A percentile compares a stretch with the other conserved stretches of the same genome.
phyloP scores from a whole-genome alignment of 192 early-diverging fungal species.

The Irineochytrium annulatum region DNA sequence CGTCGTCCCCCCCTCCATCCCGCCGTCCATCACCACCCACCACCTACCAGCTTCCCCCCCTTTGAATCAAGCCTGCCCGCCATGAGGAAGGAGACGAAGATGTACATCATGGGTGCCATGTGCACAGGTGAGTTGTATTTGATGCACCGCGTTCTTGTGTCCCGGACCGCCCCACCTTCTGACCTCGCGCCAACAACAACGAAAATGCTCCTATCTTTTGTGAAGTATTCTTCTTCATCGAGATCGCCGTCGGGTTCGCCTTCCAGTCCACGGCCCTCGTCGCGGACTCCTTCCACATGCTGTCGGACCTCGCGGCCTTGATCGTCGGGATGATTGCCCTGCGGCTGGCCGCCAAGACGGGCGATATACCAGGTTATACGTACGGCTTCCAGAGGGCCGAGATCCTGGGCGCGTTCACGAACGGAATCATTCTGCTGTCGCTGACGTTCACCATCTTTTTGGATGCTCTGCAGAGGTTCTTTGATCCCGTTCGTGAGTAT shows the following conservation, averaged over 20 bases:
- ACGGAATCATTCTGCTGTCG: conserved; percentile 79
- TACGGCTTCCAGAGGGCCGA: conserved; percentile 91
- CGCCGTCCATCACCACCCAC: no score
- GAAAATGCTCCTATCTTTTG: no score
- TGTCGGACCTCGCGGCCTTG: conserved; percentile 41
- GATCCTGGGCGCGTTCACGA: conserved; percentile 82
- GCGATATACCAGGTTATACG: conserved; percentile 56
- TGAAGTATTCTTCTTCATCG: conserved; percentile 64
- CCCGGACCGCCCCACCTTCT: no score
- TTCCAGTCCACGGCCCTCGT: conserved; percentile 74
- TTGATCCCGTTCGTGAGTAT: conserved; percentile 47
- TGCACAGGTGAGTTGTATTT: no score
- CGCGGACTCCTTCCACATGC: conserved; percentile 90
- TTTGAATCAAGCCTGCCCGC: no score
- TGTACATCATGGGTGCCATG: no score
- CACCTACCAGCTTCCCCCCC: no score
- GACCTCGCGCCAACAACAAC: no score
- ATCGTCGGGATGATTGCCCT: conserved; percentile 79
- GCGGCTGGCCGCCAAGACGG: conserved; percentile 54
- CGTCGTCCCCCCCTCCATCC: no score
- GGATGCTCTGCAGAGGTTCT: conserved; percentile 77
- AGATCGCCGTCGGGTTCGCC: conserved; percentile 72
- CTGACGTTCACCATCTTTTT: conserved; percentile 84
- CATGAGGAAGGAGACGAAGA: no score
- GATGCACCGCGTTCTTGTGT: background rate